phyloP scores from a whole-genome alignment of 2,329 filamentous ascomycete genomes.

The Penicillium sp. region DNA sequence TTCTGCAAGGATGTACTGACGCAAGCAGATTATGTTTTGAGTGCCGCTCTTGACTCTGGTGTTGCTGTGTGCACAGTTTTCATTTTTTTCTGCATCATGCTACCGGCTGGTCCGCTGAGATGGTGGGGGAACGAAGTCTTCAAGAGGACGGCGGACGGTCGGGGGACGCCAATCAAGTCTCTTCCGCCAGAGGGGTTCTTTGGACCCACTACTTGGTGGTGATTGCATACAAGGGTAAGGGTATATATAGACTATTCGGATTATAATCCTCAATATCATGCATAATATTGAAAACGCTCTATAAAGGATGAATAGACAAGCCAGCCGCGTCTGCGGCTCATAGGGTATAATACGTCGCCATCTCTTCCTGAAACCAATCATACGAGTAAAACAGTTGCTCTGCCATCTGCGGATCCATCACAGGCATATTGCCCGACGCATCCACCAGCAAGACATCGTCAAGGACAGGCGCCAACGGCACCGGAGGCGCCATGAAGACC shows the following conservation, averaged over 20 bases:
- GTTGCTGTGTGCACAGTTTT: slow-evolving; percentile 50
- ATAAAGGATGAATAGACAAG: not conserved
- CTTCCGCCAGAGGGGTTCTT: slow-evolving; percentile 37
- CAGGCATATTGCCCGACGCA: slow-evolving; percentile 34
- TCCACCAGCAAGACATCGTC: slow-evolving; percentile 43
- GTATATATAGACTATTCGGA: not conserved
- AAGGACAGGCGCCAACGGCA: slow-evolving; percentile 40
- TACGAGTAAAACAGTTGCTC: slow-evolving; percentile 45
- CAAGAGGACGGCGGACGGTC: slow-evolving; percentile 46
- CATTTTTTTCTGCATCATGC: slow-evolving; percentile 51
- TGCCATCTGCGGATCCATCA: slow-evolving; percentile 42
- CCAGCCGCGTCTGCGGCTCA: slow-evolving; percentile 20
- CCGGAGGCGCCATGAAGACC: slow-evolving; percentile 27
- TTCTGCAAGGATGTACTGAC: slow-evolving; percentile 15
- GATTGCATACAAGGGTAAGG: slow-evolving; percentile 3
- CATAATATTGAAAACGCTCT: not conserved
- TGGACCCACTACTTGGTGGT: slow-evolving; percentile 36
- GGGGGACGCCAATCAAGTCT: slow-evolving; percentile 41
- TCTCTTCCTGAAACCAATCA: slow-evolving; percentile 47
- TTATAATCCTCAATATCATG: not conserved
- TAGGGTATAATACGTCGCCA: slow-evolving; percentile 46
- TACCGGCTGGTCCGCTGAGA: slow-evolving; percentile 43
- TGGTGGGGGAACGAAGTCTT: slow-evolving; percentile 52
- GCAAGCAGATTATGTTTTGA: slow-evolving; percentile 46
- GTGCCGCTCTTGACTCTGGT: slow-evolving; percentile 50